A percentile compares a stretch with the other conserved stretches of the same genome.
phyloP scores from a whole-genome alignment of 1,284 basidiomycete species.

The Megacollybia platyphylla region DNA sequence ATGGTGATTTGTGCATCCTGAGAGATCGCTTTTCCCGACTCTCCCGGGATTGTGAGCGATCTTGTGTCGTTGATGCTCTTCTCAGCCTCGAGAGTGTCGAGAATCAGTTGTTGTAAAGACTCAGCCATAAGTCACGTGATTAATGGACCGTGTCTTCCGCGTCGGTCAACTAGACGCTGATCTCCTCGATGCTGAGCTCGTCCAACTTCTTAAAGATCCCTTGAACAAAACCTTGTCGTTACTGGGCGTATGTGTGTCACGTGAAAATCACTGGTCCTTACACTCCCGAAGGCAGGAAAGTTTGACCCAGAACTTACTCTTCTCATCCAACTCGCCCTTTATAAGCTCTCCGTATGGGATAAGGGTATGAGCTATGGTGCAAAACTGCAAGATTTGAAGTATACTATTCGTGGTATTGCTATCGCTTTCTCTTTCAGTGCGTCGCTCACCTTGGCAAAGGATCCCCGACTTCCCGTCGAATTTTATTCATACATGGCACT shows the following conservation, averaged over 20 bases:
- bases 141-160: constrained; percentile 27
- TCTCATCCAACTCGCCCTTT: constrained; percentile 66
- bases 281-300: constrained; percentile 34
- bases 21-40: constrained; percentile 40
- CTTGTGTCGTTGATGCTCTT: constrained; percentile 67
- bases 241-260: constrained; percentile 43
- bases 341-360: constrained; percentile 79
- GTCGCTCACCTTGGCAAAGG: constrained; percentile 20
- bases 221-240: constrained; percentile 62
- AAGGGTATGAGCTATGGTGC: constrained; percentile 82
- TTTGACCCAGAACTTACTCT: constrained; percentile 78
- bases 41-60: constrained; percentile 53
- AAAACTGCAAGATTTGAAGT: constrained; percentile 78
- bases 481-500: constrained; percentile 56
- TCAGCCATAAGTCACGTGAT: constrained; percentile 43
- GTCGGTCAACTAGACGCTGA: constrained; percentile 92
- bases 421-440: constrained; percentile 5
- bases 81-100: constrained; percentile 54
- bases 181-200: constrained; percentile 84
- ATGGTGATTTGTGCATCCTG: constrained; percentile 72
- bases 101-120: constrained; percentile 65
- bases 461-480: constrained; percentile 46
- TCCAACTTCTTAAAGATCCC: constrained; percentile 76
- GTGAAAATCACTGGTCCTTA: constrained; percentile 1
- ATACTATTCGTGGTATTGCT: constrained; percentile 16